phyloP scores from a whole-genome alignment of 495 filamentous ascomycete species.

The Annulohypoxylon nitens region DNA sequence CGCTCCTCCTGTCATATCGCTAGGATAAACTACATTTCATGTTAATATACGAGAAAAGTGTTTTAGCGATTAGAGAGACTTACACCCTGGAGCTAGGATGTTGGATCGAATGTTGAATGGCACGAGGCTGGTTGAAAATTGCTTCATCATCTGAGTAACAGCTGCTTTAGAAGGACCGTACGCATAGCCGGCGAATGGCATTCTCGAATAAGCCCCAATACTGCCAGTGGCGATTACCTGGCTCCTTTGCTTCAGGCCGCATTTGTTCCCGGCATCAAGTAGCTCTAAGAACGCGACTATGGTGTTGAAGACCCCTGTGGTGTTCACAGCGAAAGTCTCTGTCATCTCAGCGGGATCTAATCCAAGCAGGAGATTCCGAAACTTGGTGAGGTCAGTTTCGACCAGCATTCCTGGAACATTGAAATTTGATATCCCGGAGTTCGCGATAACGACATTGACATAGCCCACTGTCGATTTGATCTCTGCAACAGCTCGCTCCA shows the following conservation, averaged over 20 bases:
- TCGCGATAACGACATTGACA: constrained; percentile 70
- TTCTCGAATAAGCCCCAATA: constrained; percentile 64
- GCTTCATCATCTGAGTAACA: constrained; percentile 68
- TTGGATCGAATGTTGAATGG: constrained; percentile 67
- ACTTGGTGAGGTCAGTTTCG: constrained; percentile 55
- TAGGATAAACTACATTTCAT: constrained; percentile 59
- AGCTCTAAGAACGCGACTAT: constrained; percentile 68
- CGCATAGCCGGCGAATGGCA: constrained; percentile 60
- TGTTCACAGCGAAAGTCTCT: constrained; percentile 63
- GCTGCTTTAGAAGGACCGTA: constrained; percentile 69
- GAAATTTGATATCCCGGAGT: constrained; percentile 69
- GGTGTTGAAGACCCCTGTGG: constrained; percentile 65
- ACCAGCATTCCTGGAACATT: constrained; percentile 41
- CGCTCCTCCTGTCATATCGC: constrained; percentile 63
- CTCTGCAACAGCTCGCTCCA: constrained; percentile 59
- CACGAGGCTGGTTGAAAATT: constrained; percentile 61
- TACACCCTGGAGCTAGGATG: constrained; percentile 68
- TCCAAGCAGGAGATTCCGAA: constrained; percentile 59
- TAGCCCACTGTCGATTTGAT: constrained; percentile 64
- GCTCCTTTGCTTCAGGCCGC: constrained; percentile 58
- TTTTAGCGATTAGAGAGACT: too few relatives aligned
- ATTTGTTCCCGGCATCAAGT: constrained; percentile 69
- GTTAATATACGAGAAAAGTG: constrained; percentile 25
- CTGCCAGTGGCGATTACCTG: constrained; percentile 69
- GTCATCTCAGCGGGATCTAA: constrained; percentile 64